Evolutionary conservation across 805 yeast genomes (phyloP).

Genomic region (Starmerella tilneyi): DNA sequence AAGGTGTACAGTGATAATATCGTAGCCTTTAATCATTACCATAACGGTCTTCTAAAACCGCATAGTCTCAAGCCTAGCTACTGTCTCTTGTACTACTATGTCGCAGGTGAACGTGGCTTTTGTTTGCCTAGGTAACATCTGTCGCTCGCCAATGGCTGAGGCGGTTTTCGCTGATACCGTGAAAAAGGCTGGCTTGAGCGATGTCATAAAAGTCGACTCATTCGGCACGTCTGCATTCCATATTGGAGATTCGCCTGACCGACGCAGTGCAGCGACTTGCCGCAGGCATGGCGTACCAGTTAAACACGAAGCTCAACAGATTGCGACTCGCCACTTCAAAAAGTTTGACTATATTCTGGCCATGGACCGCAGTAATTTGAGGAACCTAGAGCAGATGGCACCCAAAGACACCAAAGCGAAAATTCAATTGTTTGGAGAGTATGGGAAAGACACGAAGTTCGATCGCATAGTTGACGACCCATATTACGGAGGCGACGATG

Average conservation of each 20-base stretch:
- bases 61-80: neutral
- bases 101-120: slow-evolving; percentile 53
- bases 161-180: slow-evolving; percentile 71
- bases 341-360: slow-evolving; percentile 49
- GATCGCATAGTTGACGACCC: slow-evolving; percentile 72
- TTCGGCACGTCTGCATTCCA: slow-evolving; percentile 86
- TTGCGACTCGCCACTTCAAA: slow-evolving; percentile 57
- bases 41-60: no score
- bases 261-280: slow-evolving; percentile 61
- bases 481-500: slow-evolving; percentile 77
- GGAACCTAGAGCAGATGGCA: slow-evolving; percentile 31
- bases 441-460: slow-evolving; percentile 46
- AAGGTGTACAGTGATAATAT: no score
- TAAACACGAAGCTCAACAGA: slow-evolving; percentile 63
- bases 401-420: slow-evolving; percentile 44
- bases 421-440: slow-evolving; percentile 69
- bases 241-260: slow-evolving; percentile 71
- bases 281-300: slow-evolving; percentile 62
- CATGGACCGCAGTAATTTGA: slow-evolving; percentile 42
- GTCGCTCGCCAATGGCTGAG: slow-evolving; percentile 98
- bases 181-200: slow-evolving; percentile 37
- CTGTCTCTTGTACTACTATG: neutral
- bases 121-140: slow-evolving; percentile 86
- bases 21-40: no score
- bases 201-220: slow-evolving; percentile 53